Conservation (phyloP, 208 protist genomes). For the Trypanosoma boissoni region DNA sequence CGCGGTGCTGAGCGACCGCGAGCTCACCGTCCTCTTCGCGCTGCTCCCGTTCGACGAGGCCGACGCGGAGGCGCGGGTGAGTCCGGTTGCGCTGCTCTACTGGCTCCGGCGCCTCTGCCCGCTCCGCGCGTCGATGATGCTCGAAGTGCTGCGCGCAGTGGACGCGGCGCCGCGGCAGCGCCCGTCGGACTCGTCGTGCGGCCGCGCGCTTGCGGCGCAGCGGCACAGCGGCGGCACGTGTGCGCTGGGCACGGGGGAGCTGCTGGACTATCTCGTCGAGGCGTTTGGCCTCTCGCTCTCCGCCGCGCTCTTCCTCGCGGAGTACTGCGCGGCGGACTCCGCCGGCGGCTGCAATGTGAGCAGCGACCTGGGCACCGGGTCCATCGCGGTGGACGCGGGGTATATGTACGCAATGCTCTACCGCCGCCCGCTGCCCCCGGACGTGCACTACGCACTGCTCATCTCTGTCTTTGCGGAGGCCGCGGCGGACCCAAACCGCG, state of each 20-base stretch:
- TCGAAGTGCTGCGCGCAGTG: slow-evolving; percentile 8
- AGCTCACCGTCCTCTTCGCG: slow-evolving; percentile 51
- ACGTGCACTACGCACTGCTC: slow-evolving; percentile 63
- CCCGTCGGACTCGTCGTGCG: slow-evolving; percentile 16
- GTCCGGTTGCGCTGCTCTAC: slow-evolving; percentile 15
- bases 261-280: background rate
- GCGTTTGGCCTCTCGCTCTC: slow-evolving; percentile 41
- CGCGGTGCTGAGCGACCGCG: slow-evolving; percentile 33
- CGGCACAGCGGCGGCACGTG: background rate
- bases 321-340: slow-evolving; percentile 15
- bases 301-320: slow-evolving; percentile 40
- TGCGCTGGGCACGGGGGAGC: background rate
- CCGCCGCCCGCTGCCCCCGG: slow-evolving; percentile 34
- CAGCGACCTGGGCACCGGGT: too few relatives aligned
- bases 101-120: slow-evolving; percentile 19
- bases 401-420: slow-evolving; percentile 60
- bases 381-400: slow-evolving; percentile 27
- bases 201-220: background rate
- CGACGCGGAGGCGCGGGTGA: slow-evolving; percentile 3
- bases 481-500: slow-evolving; percentile 30
- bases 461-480: slow-evolving; percentile 62
- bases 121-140: slow-evolving; percentile 4
- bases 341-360: too few relatives aligned
- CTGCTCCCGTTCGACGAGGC: slow-evolving; percentile 40
- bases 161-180: slow-evolving; percentile 4